Evolutionary conservation across 148 eudicot genomes (phyloP).

Genomic region (Rhododendron williamsianum): DNA sequence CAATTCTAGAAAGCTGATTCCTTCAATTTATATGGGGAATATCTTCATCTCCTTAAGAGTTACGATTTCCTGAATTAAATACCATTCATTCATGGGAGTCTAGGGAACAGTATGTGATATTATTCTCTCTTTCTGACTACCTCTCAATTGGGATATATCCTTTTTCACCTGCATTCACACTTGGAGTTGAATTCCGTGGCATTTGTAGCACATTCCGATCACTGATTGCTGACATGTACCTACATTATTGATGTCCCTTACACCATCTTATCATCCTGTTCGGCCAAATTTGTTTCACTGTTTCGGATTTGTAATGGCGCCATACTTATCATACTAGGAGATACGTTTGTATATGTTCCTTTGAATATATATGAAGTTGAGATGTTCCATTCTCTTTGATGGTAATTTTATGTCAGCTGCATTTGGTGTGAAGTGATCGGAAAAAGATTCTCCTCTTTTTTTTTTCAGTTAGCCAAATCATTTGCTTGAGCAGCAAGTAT

Average conservation of each 20-base stretch:
- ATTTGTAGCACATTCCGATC: neutral
- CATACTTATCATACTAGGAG: neutral
- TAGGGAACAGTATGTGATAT: neutral
- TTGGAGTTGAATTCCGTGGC: neutral
- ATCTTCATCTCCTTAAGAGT: neutral
- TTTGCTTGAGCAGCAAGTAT: neutral
- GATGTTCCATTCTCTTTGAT: neutral
- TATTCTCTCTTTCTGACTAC: neutral
- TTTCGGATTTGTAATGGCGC: neutral
- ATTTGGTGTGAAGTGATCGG: neutral
- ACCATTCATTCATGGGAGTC: neutral
- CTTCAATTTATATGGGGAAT: too few species aligned
- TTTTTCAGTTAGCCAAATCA: neutral
- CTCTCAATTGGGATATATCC: neutral
- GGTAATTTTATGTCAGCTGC: neutral
- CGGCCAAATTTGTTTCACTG: neutral
- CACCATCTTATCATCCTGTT: neutral
- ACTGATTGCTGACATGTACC: neutral
- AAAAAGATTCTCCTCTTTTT: neutral
- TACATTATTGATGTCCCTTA: neutral
- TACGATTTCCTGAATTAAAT: neutral
- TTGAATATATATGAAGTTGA: neutral
- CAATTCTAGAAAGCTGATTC: neutral
- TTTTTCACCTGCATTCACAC: neutral
- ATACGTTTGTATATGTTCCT: neutral